Base-by-base conservation (phyloP, 2,329 filamentous ascomycete species). In the Penicillium psychrosexuale region DNA sequence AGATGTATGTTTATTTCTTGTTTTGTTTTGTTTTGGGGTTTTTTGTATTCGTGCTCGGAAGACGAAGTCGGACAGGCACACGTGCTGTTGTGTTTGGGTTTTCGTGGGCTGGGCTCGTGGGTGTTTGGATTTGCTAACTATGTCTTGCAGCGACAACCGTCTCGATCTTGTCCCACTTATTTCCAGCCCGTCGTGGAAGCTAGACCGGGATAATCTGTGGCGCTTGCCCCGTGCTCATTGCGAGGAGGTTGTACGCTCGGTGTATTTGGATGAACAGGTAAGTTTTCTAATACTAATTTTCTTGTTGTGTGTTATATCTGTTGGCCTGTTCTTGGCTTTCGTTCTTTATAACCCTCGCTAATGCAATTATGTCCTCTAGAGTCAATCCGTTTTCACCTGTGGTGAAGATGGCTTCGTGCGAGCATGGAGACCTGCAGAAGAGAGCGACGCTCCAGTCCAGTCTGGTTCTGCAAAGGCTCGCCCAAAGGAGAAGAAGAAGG, bases 151-250 rank as follows among this genome's bases (percentile, higher is more conserved):
- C 55, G 68, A 73, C 28, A 66, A 71, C 57, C 68, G 68, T n/a
- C 62, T 80, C 11, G 76, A 79, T 56, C 61, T 80, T 37, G 63
- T 78, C 22, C 75, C 74, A 27, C 66, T 78, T 15, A 57, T 66
- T 17, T 61, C 68, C 0, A 63, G 58, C 8, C 71, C 71, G 12
- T 63, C 67, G 19, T 76, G 77, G 70, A 67, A 67, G 33, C 71
- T 78, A 44, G 71, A 76, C 60, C 66, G 68, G 45, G 65, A 69
- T 36, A 74, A 71, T 45, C 61, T 72, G 22, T 74, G 77, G 68
- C 72, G 70, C 27, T 64, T 78, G 36, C 71, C 75, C n/a, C 74
- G 72, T 38, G 76, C 74, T n/a, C 78, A 80, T 63, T 76, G 77
- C 5, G 75, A 76, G 52, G 77, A 80, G 53, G 67, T 80, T 37